Evolutionary conservation across 352 stramenopile species (phyloP).

Genomic region (Albugo candida): DNA sequence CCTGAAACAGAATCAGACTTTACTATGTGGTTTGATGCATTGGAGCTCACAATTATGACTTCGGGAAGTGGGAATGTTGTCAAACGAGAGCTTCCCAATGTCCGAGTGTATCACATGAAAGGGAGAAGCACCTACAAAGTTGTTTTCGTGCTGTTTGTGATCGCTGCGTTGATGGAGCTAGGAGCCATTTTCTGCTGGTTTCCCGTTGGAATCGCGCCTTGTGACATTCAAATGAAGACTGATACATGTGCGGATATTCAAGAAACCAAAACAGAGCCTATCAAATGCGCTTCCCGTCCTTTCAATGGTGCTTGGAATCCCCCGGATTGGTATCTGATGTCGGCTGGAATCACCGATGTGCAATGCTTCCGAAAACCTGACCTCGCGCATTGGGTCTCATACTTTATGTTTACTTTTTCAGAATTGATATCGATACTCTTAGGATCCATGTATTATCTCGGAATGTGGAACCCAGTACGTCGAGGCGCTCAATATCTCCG

Average conservation of each 20-base stretch:
- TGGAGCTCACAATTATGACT: slow-evolving; percentile 62
- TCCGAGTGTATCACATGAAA: slow-evolving; percentile 62
- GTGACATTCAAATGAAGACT: slow-evolving; percentile 33
- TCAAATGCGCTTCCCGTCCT: slow-evolving; percentile 29
- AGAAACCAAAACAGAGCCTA: slow-evolving; percentile 18
- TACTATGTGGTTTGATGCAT: slow-evolving; percentile 62
- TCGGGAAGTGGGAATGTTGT: slow-evolving; percentile 45
- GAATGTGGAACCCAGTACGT: slow-evolving; percentile 63
- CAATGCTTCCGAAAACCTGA: slow-evolving; percentile 39
- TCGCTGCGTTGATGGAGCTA: slow-evolving; percentile 40
- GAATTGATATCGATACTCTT: slow-evolving; percentile 58
- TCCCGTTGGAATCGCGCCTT: slow-evolving; percentile 38
- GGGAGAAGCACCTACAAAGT: slow-evolving; percentile 43
- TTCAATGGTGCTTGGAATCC: slow-evolving; percentile 61
- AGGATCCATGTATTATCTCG: slow-evolving; percentile 49
- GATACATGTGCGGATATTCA: slow-evolving; percentile 34
- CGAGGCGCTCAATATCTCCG: slow-evolving; percentile 39
- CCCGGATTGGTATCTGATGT: slow-evolving; percentile 44
- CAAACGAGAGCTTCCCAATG: slow-evolving; percentile 60
- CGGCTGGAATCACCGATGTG: slow-evolving; percentile 29
- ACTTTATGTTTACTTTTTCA: slow-evolving; percentile 49
- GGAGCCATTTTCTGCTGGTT: slow-evolving; percentile 26
- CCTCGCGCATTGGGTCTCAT: slow-evolving; percentile 42
- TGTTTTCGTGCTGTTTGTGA: slow-evolving; percentile 50
- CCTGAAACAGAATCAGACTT: slow-evolving; percentile 66